These are phyloP conservation scores for Gastrodia elata DNA, from an alignment of 106 monocot species.

Conservation along the genomic window DNA sequence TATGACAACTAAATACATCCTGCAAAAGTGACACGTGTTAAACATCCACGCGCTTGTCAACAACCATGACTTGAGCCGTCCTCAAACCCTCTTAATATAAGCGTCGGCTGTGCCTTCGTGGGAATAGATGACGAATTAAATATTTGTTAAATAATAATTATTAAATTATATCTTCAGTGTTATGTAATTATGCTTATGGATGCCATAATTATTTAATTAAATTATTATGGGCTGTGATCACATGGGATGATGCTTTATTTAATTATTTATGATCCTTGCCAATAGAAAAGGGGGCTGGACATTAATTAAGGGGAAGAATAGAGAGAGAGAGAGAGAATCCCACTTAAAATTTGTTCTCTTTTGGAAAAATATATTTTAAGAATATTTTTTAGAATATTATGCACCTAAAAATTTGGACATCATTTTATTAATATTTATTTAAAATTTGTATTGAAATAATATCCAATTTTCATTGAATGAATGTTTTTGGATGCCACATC, in stretches of 20 bases:
- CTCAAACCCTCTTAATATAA: not conserved
- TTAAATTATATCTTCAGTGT: not conserved
- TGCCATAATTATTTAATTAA: slow-evolving; percentile 5
- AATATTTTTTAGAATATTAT: too few relatives aligned
- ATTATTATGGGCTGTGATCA: not conserved
- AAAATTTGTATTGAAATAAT: too few relatives aligned
- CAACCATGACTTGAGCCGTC: not conserved
- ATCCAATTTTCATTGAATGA: too few relatives aligned
- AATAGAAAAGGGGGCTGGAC: not conserved
- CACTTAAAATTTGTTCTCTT: not conserved
- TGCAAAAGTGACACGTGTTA: not conserved
- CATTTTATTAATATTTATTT: too few relatives aligned
- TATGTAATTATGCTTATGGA: not conserved
- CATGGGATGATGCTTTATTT: slow-evolving; percentile 6
- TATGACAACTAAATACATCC: not conserved
- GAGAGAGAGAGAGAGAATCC: not conserved
- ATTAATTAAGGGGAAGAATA: not conserved
- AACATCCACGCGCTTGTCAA: not conserved
- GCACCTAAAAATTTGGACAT: too few relatives aligned
- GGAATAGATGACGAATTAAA: not conserved
- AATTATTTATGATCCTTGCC: not conserved
- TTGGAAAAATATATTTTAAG: not conserved
- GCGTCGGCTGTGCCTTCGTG: not conserved
- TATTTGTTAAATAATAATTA: not conserved
- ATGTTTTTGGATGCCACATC: too few relatives aligned